Evolutionary conservation across 2,329 filamentous ascomycete genomes (phyloP).

Genomic region (Tolypocladium amazonense): DNA sequence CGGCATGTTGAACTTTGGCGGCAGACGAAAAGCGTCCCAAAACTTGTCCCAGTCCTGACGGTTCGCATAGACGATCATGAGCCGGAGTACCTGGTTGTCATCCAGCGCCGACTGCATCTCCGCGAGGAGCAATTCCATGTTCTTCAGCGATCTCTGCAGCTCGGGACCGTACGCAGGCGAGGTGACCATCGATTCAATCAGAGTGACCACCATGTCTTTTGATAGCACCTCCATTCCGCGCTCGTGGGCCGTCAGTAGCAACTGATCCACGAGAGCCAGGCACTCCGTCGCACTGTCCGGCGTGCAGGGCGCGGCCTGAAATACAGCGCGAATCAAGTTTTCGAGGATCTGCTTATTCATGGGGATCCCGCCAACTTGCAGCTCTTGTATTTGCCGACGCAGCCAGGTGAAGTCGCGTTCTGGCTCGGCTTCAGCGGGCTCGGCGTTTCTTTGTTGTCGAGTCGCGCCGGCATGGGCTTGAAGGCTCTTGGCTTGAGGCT

Average conservation of each 20-base stretch:
- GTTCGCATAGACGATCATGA: constrained; percentile 35
- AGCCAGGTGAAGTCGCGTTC: constrained; percentile 10
- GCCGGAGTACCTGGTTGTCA: constrained; percentile 24
- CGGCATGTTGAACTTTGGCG: constrained; percentile 34
- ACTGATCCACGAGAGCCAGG: constrained; percentile 27
- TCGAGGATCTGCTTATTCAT: constrained; percentile 24
- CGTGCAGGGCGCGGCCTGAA: constrained; percentile 12
- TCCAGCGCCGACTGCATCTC: constrained; percentile 27
- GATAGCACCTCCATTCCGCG: constrained; percentile 31
- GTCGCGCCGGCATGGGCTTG: background rate
- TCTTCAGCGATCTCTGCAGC: constrained; percentile 28
- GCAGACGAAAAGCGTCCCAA: constrained; percentile 49
- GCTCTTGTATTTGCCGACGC: constrained; percentile 22
- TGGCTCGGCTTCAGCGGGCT: background rate
- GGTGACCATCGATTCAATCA: constrained; percentile 29
- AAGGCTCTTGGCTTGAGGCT: background rate
- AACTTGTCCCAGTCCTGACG: constrained; percentile 43
- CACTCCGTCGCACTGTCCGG: constrained; percentile 16
- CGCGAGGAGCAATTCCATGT: constrained; percentile 33
- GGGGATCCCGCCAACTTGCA: constrained; percentile 25
- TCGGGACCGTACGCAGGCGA: constrained; percentile 18
- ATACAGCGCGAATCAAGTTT: constrained; percentile 27
- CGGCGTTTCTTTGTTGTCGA: background rate
- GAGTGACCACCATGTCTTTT: constrained; percentile 35
- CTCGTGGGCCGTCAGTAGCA: constrained; percentile 34